These are phyloP conservation scores for Phytophthora pseudosyringae DNA, from an alignment of 352 stramenopile species.

Conservation along the genomic window DNA sequence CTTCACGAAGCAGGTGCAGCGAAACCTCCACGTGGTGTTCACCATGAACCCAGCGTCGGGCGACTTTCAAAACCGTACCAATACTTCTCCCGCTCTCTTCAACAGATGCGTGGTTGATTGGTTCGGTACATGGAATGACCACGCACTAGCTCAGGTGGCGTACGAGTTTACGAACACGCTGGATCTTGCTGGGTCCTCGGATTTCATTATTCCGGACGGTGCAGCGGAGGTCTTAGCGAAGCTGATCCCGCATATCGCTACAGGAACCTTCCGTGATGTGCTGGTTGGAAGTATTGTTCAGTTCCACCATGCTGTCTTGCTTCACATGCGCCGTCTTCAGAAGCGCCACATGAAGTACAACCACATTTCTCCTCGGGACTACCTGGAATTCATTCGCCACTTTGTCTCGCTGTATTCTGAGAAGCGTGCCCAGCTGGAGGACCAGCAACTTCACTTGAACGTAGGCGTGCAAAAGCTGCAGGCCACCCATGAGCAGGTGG, in stretches of 20 bases:
- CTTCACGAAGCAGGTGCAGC: slow-evolving; percentile 98
- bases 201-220: slow-evolving; percentile 58
- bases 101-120: slow-evolving; percentile 99
- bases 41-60: slow-evolving; percentile 99
- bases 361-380: slow-evolving; percentile 92
- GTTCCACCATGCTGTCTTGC: slow-evolving; percentile 86
- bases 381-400: slow-evolving; percentile 93
- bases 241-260: slow-evolving; percentile 75
- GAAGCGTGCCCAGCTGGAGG: slow-evolving; percentile 92
- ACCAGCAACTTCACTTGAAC: slow-evolving; percentile 98
- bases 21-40: slow-evolving; percentile 99
- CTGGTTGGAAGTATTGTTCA: slow-evolving; percentile 88
- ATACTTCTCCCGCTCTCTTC: slow-evolving; percentile 99
- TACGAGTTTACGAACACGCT: slow-evolving; percentile 97
- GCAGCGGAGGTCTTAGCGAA: slow-evolving; percentile 58
- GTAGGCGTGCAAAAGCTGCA: slow-evolving; percentile 98
- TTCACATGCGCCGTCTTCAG: slow-evolving; percentile 86
- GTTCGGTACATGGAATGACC: slow-evolving; percentile 99
- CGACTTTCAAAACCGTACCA: slow-evolving; percentile 97
- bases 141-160: slow-evolving; percentile 98
- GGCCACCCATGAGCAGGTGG: slow-evolving; percentile 98
- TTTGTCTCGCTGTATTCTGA: slow-evolving; percentile 92
- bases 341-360: slow-evolving; percentile 91
- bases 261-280: slow-evolving; percentile 76
- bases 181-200: slow-evolving; percentile 93